Evolutionary conservation across 495 filamentous ascomycete genomes (phyloP).

Genomic region (Trichoderma gamsii): DNA sequence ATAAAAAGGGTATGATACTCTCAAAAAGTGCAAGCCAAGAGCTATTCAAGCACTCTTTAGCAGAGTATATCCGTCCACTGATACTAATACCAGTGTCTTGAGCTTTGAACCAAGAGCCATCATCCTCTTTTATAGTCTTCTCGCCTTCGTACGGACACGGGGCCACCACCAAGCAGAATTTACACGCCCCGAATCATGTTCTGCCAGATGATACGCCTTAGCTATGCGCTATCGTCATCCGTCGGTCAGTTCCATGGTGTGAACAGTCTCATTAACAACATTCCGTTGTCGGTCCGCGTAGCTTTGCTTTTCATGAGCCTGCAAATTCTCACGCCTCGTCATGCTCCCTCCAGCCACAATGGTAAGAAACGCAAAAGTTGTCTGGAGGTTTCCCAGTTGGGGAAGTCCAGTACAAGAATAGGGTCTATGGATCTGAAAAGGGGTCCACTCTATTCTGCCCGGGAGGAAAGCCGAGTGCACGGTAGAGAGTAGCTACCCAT

Average conservation of each 20-base stretch:
- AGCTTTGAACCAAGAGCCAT: neutral
- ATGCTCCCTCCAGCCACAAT: neutral
- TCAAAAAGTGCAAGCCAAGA: neutral
- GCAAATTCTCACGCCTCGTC: neutral
- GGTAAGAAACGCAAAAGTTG: conserved; percentile 5
- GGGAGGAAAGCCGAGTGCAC: neutral
- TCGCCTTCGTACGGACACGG: neutral
- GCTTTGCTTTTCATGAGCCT: neutral
- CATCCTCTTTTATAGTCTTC: neutral
- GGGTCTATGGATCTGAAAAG: neutral
- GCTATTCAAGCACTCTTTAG: neutral
- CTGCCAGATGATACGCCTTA: conserved; percentile 1
- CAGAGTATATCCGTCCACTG: neutral
- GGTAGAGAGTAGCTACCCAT: neutral
- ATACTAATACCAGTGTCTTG: neutral
- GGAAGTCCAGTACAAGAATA: neutral
- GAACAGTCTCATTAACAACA: conserved; percentile 3
- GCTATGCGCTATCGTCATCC: conserved; percentile 10
- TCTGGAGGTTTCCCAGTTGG: conserved; percentile 4
- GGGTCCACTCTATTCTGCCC: neutral
- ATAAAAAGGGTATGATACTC: neutral
- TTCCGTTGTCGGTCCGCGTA: conserved; percentile 11
- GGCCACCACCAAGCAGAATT: neutral
- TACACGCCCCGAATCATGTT: neutral
- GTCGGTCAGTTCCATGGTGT: neutral